Percentiles rank a stretch among this genome's conserved stretches.
These are phyloP conservation scores for Aotearoamyces nothofagi DNA, from an alignment of 2,329 filamentous ascomycete genomes.

Conservation along the genomic window DNA sequence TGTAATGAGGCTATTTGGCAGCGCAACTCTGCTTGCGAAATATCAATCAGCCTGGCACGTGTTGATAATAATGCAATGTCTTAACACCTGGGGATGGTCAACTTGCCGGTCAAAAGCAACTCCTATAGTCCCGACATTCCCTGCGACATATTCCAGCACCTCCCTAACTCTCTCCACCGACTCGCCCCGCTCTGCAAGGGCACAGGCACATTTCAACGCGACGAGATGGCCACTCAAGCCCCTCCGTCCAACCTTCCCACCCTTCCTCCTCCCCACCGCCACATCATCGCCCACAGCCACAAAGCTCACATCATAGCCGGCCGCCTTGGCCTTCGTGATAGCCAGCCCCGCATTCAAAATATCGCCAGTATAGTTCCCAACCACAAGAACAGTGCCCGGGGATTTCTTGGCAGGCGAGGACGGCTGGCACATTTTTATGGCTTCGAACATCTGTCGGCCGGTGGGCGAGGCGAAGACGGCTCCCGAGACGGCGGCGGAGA, in stretches of 20 bases:
- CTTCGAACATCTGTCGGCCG: conserved; percentile 1
- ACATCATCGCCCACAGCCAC: conserved; percentile 3
- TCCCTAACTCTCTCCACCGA: background rate
- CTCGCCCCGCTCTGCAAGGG: conserved; percentile 1
- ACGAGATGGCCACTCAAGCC: conserved; percentile 4
- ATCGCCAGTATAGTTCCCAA: conserved; percentile 4
- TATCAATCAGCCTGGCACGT: too few relatives aligned
- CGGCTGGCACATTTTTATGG: conserved; percentile 3
- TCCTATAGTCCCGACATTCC: conserved; percentile 2
- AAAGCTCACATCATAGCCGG: conserved; percentile 2
- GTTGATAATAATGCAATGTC: too few relatives aligned
- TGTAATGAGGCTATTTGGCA: conserved; percentile 12
- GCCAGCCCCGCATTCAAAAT: conserved; percentile 4
- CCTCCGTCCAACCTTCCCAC: conserved; percentile 4
- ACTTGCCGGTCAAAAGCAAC: conserved; percentile 4
- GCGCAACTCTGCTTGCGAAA: conserved; percentile 14
- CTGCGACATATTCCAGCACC: conserved; percentile 1
- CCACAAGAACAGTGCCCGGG: conserved; percentile 1
- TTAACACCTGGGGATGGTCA: too few relatives aligned
- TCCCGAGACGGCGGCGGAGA: conserved; percentile 2
- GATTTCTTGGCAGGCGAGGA: background rate
- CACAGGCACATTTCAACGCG: conserved; percentile 2
- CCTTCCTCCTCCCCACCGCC: conserved; percentile 4
- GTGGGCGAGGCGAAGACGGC: conserved; percentile 4
- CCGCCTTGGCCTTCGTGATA: conserved; percentile 3